phyloP scores from a whole-genome alignment of 768 basidiomycete species.

The Podaxis pistillaris region DNA sequence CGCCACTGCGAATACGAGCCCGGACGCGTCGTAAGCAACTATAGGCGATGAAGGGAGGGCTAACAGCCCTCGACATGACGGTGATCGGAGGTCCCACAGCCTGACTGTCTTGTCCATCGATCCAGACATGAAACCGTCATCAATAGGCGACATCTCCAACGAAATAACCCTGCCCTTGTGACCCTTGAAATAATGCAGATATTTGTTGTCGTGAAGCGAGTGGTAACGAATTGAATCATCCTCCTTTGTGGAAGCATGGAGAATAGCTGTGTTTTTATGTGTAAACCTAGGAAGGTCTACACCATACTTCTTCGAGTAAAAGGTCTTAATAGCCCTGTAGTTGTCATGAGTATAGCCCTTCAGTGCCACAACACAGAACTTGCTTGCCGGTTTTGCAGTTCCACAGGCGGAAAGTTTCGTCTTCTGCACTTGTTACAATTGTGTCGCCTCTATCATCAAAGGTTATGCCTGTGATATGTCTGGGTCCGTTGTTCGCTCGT shows the following conservation, averaged over 20 bases:
- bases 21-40: constrained; percentile 80
- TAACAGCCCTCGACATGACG: constrained; percentile 74
- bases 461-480: constrained; percentile 82
- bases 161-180: constrained; percentile 90
- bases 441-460: constrained; percentile 92
- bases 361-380: constrained; percentile 42
- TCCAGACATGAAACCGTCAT: constrained; percentile 95
- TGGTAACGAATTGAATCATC: constrained; percentile 95
- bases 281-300: constrained; percentile 94
- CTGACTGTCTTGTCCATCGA: constrained; percentile 94
- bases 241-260: constrained; percentile 93
- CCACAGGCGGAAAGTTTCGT: constrained; percentile 89
- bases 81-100: constrained; percentile 89
- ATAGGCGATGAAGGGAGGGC: constrained; percentile 74
- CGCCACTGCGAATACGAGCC: constrained; percentile 83
- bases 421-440: constrained; percentile 84
- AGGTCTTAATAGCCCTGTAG: constrained; percentile 65
- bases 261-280: constrained; percentile 80
- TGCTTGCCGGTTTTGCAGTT: constrained; percentile 91
- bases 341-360: constrained; percentile 20
- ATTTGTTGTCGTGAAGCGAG: constrained; percentile 94
- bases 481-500: constrained; percentile 45
- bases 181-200: constrained; percentile 92
- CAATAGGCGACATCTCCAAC: constrained; percentile 86
- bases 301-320: constrained; percentile 96